Evolutionary conservation across 1,139 yeast species (phyloP).

Genomic region (Yamadazyma triangularis): DNA sequence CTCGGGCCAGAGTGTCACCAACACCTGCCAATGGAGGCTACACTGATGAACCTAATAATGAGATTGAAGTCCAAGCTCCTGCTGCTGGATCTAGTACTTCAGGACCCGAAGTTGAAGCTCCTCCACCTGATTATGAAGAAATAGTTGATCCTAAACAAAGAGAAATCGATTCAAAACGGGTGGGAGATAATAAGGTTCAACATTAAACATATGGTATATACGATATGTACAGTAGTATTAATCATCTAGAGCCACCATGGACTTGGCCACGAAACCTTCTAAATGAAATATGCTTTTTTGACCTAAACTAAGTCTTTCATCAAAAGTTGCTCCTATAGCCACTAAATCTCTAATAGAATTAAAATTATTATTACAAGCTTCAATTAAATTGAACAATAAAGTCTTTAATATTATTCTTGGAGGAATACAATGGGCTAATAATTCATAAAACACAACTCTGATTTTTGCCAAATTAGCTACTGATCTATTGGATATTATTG

Average conservation of each 20-base stretch:
- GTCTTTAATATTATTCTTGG: slow-evolving; percentile 72
- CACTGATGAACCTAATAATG: slow-evolving; percentile 3
- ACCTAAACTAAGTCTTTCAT: slow-evolving; percentile 84
- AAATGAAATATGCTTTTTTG: slow-evolving; percentile 87
- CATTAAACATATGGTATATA: not conserved
- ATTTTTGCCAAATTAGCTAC: slow-evolving; percentile 72
- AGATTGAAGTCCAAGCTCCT: slow-evolving; percentile 2
- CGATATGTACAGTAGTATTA: too few relatives aligned
- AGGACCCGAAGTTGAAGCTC: slow-evolving; percentile 7
- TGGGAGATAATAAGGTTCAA: slow-evolving; percentile 34
- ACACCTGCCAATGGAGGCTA: not conserved
- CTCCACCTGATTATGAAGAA: slow-evolving; percentile 13
- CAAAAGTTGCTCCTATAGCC: slow-evolving; percentile 70
- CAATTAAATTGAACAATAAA: slow-evolving; percentile 55
- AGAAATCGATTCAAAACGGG: slow-evolving; percentile 14
- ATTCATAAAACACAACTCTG: slow-evolving; percentile 75
- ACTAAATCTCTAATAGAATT: slow-evolving; percentile 49
- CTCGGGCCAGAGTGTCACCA: slow-evolving; percentile 2
- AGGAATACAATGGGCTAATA: slow-evolving; percentile 91
- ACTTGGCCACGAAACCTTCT: slow-evolving; percentile 89
- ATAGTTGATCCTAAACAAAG: slow-evolving; percentile 5
- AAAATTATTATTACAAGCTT: slow-evolving; percentile 25
- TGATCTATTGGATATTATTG: slow-evolving; percentile 55
- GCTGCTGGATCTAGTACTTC: slow-evolving; percentile 9
- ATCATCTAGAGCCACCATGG: slow-evolving; percentile 49